Evolutionary conservation across 2,329 filamentous ascomycete species (phyloP), one percentile per base, ranked within the genome.

Genomic region (Drechmeria coniospora): DNA sequence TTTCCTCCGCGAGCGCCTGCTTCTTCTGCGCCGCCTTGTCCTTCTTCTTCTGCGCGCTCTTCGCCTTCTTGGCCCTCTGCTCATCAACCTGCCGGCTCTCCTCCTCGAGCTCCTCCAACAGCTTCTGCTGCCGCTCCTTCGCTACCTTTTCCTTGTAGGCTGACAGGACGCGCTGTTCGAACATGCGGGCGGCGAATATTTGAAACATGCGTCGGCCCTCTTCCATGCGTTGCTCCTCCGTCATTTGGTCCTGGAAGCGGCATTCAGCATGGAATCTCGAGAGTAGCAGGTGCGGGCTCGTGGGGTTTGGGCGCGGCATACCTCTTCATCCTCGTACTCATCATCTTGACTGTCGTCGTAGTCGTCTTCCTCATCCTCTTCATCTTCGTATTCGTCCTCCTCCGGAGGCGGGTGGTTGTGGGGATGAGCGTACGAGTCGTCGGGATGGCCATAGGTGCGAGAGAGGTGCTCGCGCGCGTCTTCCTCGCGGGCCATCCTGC

Each of bases 111-210:
- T 98, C 90, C 49, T 94, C 80, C 15, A 98, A 65, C 14, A 98
- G 73, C 50, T 84, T 84, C 45, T 80, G 68, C 47, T 94, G 87
- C 16, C 90, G 80, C 56, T 98, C 87, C 42, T 78, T 75, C 12
- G 90, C 83, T 3, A 98, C 87, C 51, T 94, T 94, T 57, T 95
- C 87, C 51, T 84, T 80, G 56, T 98, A 98, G n/a, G 90, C 90
- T 23, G 81, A 87, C 33, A 98, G 65, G 14, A 98, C 90, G 37
- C 90, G 71, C 53, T 98, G 90, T 58, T 98, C 90, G 53, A 98
- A 98, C 90, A 98, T 98, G 37, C 90, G 76, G 32, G 90, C 90
- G 35, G 90, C 90, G 54, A 98, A 98, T 51, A 98, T 95, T 53
- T 98, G 90, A 50, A 98, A 98, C 90, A 98, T 98, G 41, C 87